Evolutionary conservation across 768 basidiomycete genomes (phyloP).

Genomic region (Peribolospora kevripleyi): DNA sequence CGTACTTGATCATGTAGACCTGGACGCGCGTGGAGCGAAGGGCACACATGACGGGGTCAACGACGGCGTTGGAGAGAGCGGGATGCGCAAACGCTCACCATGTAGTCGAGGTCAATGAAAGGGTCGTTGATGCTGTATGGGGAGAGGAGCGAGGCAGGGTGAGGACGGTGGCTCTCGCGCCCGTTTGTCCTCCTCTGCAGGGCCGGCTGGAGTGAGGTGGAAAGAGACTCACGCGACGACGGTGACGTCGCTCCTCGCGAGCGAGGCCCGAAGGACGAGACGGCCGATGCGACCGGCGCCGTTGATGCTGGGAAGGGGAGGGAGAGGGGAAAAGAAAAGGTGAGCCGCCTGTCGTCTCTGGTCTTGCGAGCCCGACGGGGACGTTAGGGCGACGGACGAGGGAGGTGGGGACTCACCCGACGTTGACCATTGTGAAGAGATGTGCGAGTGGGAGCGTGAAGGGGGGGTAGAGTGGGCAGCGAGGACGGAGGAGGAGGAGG

Average conservation of each 20-base stretch:
- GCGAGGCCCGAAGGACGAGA: slow-evolving; percentile 87
- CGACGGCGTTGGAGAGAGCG: background rate
- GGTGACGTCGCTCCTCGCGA: slow-evolving; percentile 46
- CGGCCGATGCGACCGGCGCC: slow-evolving; percentile 78
- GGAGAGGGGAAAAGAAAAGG: too few species aligned
- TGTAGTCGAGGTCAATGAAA: slow-evolving; percentile 91
- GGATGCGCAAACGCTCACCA: slow-evolving; percentile 31
- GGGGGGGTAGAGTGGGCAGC: too few species aligned
- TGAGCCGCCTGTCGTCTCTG: too few species aligned
- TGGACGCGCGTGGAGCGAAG: slow-evolving; percentile 14
- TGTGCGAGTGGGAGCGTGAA: too few species aligned
- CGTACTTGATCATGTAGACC: slow-evolving; percentile 98
- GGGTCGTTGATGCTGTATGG: slow-evolving; percentile 31
- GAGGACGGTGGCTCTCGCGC: background rate
- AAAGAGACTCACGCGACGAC: slow-evolving; percentile 54
- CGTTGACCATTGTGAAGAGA: too few species aligned
- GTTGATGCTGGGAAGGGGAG: too few species aligned
- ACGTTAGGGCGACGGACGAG: too few species aligned
- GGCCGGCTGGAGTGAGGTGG: background rate
- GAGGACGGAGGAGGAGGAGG: too few species aligned
- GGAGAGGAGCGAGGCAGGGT: background rate
- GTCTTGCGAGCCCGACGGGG: too few species aligned
- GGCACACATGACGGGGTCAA: background rate
- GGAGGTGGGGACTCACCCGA: too few species aligned
- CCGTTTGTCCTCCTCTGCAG: background rate